Conservation (phyloP, 257 asterid genomes). For the Rubia yunnanensis region DNA sequence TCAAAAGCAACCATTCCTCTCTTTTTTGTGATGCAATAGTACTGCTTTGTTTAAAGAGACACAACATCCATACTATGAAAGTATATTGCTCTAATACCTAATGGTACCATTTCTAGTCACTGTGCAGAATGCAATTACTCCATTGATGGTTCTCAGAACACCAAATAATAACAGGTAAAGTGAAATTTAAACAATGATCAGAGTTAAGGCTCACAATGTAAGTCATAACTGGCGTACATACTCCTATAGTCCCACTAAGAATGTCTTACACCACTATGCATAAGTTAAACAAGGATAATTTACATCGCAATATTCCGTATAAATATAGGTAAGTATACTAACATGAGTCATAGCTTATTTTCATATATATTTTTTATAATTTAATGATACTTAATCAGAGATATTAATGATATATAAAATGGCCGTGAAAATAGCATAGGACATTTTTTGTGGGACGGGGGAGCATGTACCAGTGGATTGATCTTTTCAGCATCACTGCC, state of each 20-base stretch:
- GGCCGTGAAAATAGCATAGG: neutral
- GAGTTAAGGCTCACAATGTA: no score
- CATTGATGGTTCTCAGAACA: neutral
- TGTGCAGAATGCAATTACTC: neutral
- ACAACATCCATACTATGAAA: neutral
- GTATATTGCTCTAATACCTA: neutral
- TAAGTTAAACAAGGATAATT: no score
- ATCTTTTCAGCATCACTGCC: slow-evolving; percentile 93
- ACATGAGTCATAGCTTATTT: no score
- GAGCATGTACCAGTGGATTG: slow-evolving; percentile 68
- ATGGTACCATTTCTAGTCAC: no score
- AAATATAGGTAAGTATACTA: no score
- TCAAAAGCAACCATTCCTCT: neutral
- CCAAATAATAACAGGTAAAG: neutral
- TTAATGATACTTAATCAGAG: no score
- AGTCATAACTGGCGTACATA: no score
- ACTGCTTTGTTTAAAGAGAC: neutral
- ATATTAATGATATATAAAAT: neutral
- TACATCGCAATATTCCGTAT: neutral
- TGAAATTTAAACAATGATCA: neutral
- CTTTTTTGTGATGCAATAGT: no score
- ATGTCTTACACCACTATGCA: no score
- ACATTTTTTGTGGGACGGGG: no score
- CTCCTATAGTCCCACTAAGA: no score
- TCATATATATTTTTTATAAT: no score